Base-by-base conservation (phyloP, 306 rosid species). In the Acacia melanoxylon region DNA sequence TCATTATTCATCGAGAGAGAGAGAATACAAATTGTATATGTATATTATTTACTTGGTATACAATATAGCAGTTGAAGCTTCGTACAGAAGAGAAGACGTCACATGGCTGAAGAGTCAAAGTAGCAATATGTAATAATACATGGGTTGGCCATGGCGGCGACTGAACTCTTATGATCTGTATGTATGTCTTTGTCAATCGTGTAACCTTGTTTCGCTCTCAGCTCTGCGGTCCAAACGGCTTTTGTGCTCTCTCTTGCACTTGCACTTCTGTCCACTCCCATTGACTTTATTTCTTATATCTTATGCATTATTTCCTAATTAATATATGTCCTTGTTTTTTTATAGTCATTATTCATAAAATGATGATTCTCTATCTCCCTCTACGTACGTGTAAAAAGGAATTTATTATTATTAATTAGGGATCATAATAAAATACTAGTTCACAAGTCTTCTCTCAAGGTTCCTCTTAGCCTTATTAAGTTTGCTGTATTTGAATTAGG, bases 91-190 rank as follows among this genome's bases (percentile, higher is more conserved):
- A 58, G 83, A 29, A 33, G 69, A 72, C 68, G 75, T 81, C 85
- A 78, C 80, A 77, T 75, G 90, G 83, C 79, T 27, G 81, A 56
- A 61, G 68, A 78, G 88, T 87, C 84, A 87, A 87, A 76, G 62
- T 17, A 62, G 75, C 19, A 31, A 42, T 14, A 31, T 62, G 74
- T 45, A 78, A 29, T 37, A 37, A 37, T 0, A 5, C 41, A 44
- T 44, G 20, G 27, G 62, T 42, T 74, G 77, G 72, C 77, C 31
- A 17, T 33, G 72, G 70, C 27, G 58, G 81, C 79, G 10, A 80
- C 80, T 54, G 37, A 75, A 31, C 56, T 78, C 44, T 0, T 78
- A 8, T 37, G 72, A 68, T 68, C n/a, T 19, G 58, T 14, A 66
- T 4, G 58, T 10, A 66, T 44, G 46, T 68, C 74, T 70, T 54